Percentiles rank a stretch among this genome's conserved stretches.
Evolutionary conservation across 805 yeast species (phyloP).

Genomic region (Candida fluviatilis): DNA sequence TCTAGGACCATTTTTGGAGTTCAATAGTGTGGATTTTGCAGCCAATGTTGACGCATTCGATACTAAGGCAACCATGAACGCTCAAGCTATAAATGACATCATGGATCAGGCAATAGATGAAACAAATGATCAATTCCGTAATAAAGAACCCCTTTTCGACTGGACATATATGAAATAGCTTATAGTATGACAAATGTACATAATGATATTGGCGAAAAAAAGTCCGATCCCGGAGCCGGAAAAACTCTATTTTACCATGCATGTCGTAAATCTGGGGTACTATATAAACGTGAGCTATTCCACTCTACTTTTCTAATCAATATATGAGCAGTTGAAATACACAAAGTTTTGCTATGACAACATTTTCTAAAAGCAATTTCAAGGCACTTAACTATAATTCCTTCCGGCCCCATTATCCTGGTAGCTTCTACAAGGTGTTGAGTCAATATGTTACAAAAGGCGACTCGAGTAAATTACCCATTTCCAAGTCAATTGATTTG

Average conservation of each 20-base stretch:
- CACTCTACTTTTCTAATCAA: too few relatives aligned
- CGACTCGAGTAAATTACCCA: slow-evolving; percentile 9
- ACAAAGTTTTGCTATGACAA: background rate
- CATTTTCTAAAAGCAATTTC: slow-evolving; percentile 18
- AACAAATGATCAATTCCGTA: background rate
- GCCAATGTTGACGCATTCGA: slow-evolving; percentile 2
- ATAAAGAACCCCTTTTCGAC: background rate
- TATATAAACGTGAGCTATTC: background rate
- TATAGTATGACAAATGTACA: background rate
- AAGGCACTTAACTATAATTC: slow-evolving; percentile 32
- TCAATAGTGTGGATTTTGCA: slow-evolving; percentile 17
- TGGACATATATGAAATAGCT: background rate
- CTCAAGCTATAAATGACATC: too few relatives aligned
- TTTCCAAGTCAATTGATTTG: slow-evolving; percentile 29
- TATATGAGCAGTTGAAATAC: too few relatives aligned
- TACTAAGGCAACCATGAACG: background rate
- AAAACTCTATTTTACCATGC: too few relatives aligned
- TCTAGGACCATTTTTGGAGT: slow-evolving; percentile 61
- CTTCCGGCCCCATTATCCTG: slow-evolving; percentile 41
- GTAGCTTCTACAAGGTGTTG: slow-evolving; percentile 30
- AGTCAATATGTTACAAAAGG: slow-evolving; percentile 20
- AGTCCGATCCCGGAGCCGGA: background rate
- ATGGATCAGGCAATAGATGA: background rate
- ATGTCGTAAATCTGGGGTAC: background rate
- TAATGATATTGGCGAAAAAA: background rate